Evolutionary conservation across 208 protist species (phyloP), one percentile per base, ranked within the genome.

Genomic region (Sergeia podlipaevii): DNA sequence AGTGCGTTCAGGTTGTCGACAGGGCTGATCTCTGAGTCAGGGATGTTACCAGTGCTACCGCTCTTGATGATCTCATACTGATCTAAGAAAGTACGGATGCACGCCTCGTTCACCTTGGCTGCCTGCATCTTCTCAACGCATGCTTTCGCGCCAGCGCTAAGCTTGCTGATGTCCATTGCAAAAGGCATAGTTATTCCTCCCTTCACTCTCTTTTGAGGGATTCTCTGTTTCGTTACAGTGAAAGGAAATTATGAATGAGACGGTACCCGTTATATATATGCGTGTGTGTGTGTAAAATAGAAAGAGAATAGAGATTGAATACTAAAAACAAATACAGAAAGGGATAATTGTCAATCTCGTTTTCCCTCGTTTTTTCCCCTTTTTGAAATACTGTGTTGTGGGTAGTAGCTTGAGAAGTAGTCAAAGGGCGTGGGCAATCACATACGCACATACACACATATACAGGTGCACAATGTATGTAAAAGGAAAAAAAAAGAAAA

Each of bases 101-200:
- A 89, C 21, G 72, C 62, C 27, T 80, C 73, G 36, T 63, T 82
- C 15, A 88, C 81, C 4, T 66, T 60, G 8, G 65, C 60, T 17
- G 67, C 75, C 23, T 61, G 57, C 81, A 93, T 93, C 64, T 93
- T 89, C 30, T 70, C 54, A 15, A 62, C 27, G 58, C 85, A 93
- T 23, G 74, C 80, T 24, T 66, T 53, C 8, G 76, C 76, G 30
- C 73, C 74, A 38, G 50, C 41, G 57, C 60, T 65, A 68, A 80
- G 24, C 34, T 28, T 15, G 57, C 55, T 47, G 55, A 52, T 67
- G 43, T 74, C 50, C 48, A 50, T 41, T 8, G 54, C 47, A 30
- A 46, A 39, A 18, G 60, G 52, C 37, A 32, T n/a, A n/a, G n/a
- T 17, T 8, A 24, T 47, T 38, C n/a, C 4, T 5, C 8, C 38